Conservation (phyloP, 2,329 filamentous ascomycete genomes). For the Pestalotiopsis sp. region DNA sequence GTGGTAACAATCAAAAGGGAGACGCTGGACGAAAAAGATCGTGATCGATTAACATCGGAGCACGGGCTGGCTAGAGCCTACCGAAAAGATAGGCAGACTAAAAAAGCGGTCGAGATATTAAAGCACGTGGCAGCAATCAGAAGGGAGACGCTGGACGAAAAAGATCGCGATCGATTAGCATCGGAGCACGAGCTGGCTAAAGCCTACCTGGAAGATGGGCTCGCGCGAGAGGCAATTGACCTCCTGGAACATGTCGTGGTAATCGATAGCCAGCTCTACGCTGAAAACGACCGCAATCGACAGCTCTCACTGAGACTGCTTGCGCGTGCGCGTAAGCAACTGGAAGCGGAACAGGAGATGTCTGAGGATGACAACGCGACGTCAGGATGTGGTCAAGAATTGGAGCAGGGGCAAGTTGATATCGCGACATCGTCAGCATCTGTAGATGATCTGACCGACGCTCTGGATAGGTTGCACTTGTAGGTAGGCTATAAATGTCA, state of each 20-base stretch:
- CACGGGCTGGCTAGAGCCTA: background rate
- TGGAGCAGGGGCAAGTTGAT: background rate
- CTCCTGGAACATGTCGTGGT: background rate
- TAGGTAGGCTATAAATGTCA: background rate
- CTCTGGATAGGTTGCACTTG: background rate
- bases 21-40: background rate
- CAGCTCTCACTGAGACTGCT: background rate
- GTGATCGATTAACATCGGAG: background rate
- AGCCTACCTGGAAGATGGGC: background rate
- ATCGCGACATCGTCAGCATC: background rate
- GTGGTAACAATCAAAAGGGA: background rate
- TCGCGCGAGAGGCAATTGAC: background rate
- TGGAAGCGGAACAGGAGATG: background rate
- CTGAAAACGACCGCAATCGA: background rate
- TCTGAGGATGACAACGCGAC: background rate
- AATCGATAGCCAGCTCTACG: background rate
- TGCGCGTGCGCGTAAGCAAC: background rate
- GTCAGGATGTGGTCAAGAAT: background rate
- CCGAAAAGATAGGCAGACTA: background rate
- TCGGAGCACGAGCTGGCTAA: background rate
- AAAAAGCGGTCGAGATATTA: background rate
- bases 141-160: background rate
- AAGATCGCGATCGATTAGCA: background rate
- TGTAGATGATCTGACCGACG: background rate
- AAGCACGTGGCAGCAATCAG: background rate